Percentiles rank a stretch among this genome's conserved stretches.
Evolutionary conservation across 2,329 filamentous ascomycete species (phyloP).

Genomic region (Emergomyces pasteurianus): DNA sequence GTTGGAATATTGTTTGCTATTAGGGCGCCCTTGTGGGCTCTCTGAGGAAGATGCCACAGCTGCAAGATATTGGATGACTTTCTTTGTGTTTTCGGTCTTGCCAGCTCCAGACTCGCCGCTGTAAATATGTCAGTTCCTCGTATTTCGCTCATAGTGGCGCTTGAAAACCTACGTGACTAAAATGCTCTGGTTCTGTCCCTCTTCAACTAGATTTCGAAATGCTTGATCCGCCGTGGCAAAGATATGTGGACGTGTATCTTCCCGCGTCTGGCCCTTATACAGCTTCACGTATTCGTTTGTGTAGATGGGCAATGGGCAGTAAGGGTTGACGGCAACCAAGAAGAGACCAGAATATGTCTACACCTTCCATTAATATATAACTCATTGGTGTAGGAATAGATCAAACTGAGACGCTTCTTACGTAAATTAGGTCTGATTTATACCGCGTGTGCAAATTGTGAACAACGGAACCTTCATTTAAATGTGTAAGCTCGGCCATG

Average conservation of each 20-base stretch:
- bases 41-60: constrained; percentile 75
- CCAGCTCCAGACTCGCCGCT: constrained; percentile 90
- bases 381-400: constrained; percentile 1
- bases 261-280: constrained; percentile 83
- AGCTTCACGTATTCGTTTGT: constrained; percentile 95
- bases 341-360: constrained; percentile 94
- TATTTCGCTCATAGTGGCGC: not conserved
- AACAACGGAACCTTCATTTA: constrained; percentile 95
- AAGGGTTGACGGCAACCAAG: constrained; percentile 93
- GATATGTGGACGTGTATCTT: constrained; percentile 94
- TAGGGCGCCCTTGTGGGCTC: constrained; percentile 48
- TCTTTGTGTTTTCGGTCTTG: constrained; percentile 98
- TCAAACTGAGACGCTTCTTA: constrained; percentile 20
- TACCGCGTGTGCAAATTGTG: constrained; percentile 95
- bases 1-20: constrained; percentile 60
- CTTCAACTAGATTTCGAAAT: constrained; percentile 88
- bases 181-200: constrained; percentile 93
- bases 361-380: not conserved
- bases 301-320: constrained; percentile 89
- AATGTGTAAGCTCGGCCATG: constrained; percentile 95
- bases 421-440: constrained; percentile 85
- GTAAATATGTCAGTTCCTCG: constrained; percentile 1
- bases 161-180: constrained; percentile 58
- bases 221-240: constrained; percentile 96
- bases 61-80: constrained; percentile 96